Evolutionary conservation across 352 stramenopile genomes (phyloP).

Genomic region (Globisporangium paroecandrum): DNA sequence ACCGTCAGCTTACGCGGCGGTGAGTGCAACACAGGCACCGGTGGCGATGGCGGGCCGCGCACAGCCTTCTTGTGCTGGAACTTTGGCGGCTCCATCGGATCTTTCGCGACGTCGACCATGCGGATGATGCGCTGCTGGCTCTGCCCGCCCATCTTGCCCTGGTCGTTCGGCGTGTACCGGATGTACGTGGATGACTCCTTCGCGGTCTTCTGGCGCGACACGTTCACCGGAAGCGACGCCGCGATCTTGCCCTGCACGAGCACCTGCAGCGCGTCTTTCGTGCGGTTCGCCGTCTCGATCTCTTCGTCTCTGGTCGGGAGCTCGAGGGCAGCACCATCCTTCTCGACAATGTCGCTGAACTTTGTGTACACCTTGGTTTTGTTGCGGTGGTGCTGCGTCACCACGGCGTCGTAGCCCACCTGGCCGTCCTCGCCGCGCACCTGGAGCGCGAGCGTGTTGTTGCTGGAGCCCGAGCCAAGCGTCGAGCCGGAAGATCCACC

Average conservation of each 20-base stretch:
- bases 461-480: constrained; percentile 5
- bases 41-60: constrained; percentile 82
- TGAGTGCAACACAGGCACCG: constrained; percentile 91
- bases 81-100: constrained; percentile 99
- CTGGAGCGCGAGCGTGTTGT: constrained; percentile 87
- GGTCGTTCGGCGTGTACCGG: constrained; percentile 82
- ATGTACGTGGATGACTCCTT: constrained; percentile 84
- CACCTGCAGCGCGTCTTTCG: constrained; percentile 83
- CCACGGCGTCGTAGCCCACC: constrained; percentile 94
- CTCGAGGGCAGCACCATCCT: constrained; percentile 55
- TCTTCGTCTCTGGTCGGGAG: constrained; percentile 62
- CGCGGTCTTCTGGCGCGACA: constrained; percentile 89
- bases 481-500: background rate
- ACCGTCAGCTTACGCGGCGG: constrained; percentile 92
- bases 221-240: constrained; percentile 65
- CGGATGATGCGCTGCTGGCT: constrained; percentile 95
- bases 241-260: constrained; percentile 92
- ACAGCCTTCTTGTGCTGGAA: constrained; percentile 99
- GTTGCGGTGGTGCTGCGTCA: constrained; percentile 94
- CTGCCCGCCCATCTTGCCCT: constrained; percentile 50
- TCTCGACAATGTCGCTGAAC: constrained; percentile 92
- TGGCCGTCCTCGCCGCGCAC: constrained; percentile 89
- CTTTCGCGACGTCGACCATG: constrained; percentile 97
- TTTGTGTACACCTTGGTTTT: constrained; percentile 94
- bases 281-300: constrained; percentile 62